phyloP scores from a whole-genome alignment of 257 asterid species.

The Orobanche coerulescens region DNA sequence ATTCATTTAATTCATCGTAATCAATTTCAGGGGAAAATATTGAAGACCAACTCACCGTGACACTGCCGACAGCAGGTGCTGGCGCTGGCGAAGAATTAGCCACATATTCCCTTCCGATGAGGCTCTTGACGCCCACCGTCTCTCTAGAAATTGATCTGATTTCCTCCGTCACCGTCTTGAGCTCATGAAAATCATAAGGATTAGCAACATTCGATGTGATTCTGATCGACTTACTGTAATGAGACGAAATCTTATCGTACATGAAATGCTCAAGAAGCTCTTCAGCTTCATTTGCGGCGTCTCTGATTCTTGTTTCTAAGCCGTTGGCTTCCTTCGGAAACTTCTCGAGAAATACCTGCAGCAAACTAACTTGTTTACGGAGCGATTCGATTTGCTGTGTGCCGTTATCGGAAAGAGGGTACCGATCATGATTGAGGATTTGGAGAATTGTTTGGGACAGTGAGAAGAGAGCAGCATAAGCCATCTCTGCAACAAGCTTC shows the following conservation, averaged over 20 bases:
- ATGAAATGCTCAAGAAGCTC: constrained; percentile 5
- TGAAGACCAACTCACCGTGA: no score
- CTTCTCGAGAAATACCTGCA: constrained; percentile 9
- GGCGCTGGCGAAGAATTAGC: neutral
- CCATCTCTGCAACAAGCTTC: no score
- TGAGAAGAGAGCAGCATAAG: constrained; percentile 20
- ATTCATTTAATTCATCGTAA: no score
- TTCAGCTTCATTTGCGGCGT: constrained; percentile 6
- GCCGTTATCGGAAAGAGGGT: no score
- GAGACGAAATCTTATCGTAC: no score
- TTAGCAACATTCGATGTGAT: no score
- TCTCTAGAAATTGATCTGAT: neutral
- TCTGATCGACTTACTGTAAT: no score
- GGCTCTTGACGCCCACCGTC: neutral
- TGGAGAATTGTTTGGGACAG: neutral
- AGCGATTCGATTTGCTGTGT: neutral
- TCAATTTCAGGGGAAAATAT: no score
- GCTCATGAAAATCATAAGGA: neutral
- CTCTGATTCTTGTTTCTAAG: constrained; percentile 1
- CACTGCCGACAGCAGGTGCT: neutral
- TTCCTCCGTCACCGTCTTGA: neutral
- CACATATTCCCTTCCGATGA: neutral
- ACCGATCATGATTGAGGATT: neutral
- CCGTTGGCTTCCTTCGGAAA: neutral
- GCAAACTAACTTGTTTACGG: neutral